These are phyloP conservation scores for Trifolium dubium DNA, from an alignment of 306 rosid genomes.

Conservation along the genomic window DNA sequence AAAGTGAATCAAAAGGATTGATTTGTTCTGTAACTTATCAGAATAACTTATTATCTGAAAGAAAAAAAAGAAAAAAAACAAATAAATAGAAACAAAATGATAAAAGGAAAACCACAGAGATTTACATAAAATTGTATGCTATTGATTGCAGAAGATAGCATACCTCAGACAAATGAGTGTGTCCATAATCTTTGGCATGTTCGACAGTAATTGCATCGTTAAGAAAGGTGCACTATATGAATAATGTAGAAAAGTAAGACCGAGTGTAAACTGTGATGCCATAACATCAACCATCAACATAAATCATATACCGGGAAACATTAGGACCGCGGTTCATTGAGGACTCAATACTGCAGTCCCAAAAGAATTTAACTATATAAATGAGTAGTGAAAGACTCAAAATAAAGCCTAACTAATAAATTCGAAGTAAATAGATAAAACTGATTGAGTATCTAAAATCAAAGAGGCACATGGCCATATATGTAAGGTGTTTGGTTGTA, in stretches of 20 bases:
- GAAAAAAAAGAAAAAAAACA: constrained; percentile 29
- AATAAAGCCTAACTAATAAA: background rate
- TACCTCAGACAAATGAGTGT: constrained; percentile 88
- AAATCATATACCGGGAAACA: background rate
- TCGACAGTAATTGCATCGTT: constrained; percentile 69
- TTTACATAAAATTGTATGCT: background rate
- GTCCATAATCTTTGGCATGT: constrained; percentile 90
- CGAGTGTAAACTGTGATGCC: constrained; percentile 9
- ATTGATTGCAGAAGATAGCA: constrained; percentile 28
- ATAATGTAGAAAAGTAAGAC: constrained; percentile 18
- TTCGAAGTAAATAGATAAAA: background rate
- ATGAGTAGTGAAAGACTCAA: background rate
- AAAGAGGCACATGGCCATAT: background rate
- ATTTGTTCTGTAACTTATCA: constrained; percentile 71
- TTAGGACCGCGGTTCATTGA: background rate
- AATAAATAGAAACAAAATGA: constrained; percentile 8
- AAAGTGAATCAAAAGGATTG: constrained; percentile 89
- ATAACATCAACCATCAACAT: constrained; percentile 8
- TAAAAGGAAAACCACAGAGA: constrained; percentile 19
- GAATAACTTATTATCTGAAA: constrained; percentile 73
- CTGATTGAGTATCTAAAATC: background rate
- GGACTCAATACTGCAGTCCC: constrained; percentile 7
- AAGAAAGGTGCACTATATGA: constrained; percentile 73
- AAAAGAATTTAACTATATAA: background rate
- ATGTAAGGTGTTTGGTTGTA: background rate